Percentiles rank a stretch among this genome's conserved stretches.
These are phyloP conservation scores for Diospyros kaki DNA, from an alignment of 148 eudicot genomes.

Conservation along the genomic window DNA sequence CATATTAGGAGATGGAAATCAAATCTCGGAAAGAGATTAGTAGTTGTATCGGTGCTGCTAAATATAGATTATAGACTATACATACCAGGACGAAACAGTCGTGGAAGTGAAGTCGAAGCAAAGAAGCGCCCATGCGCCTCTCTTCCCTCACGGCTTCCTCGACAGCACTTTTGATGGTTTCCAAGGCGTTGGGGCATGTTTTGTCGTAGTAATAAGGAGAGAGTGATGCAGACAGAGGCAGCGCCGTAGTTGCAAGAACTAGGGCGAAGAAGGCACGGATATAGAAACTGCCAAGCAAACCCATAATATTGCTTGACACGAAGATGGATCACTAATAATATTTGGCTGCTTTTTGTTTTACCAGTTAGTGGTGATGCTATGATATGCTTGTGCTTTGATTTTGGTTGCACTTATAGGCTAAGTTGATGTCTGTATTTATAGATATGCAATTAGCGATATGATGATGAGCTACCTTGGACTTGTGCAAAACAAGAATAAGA, in stretches of 20 bases:
- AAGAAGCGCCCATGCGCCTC: conserved; percentile 35
- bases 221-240: conserved; percentile 1
- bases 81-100: conserved; percentile 33
- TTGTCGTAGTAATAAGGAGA: conserved; percentile 23
- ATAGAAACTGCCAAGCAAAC: background rate
- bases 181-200: conserved; percentile 28
- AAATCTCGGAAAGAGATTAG: background rate
- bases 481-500: too few relatives aligned
- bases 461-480: too few relatives aligned
- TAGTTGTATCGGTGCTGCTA: background rate
- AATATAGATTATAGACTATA: too few relatives aligned
- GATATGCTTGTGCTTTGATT: too few relatives aligned
- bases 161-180: conserved; percentile 24
- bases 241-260: conserved; percentile 1
- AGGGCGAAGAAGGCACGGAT: conserved; percentile 5
- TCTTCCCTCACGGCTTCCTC: conserved; percentile 21
- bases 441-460: too few relatives aligned
- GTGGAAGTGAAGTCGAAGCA: conserved; percentile 31
- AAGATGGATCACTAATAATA: too few relatives aligned
- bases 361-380: too few relatives aligned
- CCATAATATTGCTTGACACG: background rate
- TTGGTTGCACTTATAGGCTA: too few relatives aligned
- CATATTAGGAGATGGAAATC: background rate
- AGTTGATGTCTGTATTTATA: too few relatives aligned
- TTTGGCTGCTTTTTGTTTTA: too few relatives aligned